phyloP scores from a whole-genome alignment of 2,329 filamentous ascomycete genomes.

The Penicillium sp. region DNA sequence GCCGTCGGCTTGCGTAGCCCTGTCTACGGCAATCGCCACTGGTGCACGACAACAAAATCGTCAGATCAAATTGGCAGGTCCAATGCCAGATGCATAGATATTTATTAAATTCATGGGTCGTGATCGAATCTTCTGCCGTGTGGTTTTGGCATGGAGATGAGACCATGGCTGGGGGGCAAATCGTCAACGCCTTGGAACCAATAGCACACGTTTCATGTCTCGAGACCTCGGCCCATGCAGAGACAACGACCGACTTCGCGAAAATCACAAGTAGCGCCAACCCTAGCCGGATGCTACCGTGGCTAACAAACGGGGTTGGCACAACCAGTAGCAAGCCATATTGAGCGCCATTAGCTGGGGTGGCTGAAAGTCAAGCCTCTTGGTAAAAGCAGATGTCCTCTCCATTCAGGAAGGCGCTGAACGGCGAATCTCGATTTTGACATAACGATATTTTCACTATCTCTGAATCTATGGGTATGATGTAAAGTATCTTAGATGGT shows the following conservation, averaged over 20 bases:
- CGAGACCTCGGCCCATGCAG: background rate
- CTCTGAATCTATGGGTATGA: background rate
- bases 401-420: background rate
- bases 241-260: constrained; percentile 7
- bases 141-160: background rate
- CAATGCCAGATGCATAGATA: background rate
- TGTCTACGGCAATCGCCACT: background rate
- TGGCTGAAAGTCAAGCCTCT: constrained; percentile 14
- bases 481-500: background rate
- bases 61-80: no score
- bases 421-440: background rate
- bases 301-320: constrained; percentile 8
- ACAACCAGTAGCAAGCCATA: constrained; percentile 17
- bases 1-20: background rate
- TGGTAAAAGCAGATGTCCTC: background rate
- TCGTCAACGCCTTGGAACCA: background rate
- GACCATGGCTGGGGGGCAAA: background rate
- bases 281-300: constrained; percentile 22
- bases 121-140: background rate
- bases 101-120: background rate
- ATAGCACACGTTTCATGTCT: background rate
- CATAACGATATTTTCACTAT: background rate
- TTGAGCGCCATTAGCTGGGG: constrained; percentile 13
- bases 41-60: background rate
- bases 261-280: constrained; percentile 10